Conservation (phyloP, 1,284 basidiomycete genomes). For the Apiotrichum domesticum region DNA sequence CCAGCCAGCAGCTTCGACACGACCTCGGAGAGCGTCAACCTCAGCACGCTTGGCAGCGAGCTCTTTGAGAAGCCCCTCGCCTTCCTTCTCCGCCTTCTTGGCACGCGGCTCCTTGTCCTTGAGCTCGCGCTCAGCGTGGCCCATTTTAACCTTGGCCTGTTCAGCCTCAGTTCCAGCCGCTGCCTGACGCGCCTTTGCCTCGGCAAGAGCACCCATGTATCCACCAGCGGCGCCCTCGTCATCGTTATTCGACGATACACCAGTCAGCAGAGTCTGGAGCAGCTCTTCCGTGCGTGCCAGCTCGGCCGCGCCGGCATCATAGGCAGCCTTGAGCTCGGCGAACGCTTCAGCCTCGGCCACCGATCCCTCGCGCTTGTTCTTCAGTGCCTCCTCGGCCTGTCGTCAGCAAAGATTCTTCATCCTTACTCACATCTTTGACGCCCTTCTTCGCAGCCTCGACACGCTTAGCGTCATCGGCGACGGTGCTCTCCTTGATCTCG, state of each 20-base stretch:
- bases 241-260: slow-evolving; percentile 61
- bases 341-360: slow-evolving; percentile 47
- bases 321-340: slow-evolving; percentile 55
- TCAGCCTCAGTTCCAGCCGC: slow-evolving; percentile 79
- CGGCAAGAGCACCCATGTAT: slow-evolving; percentile 92
- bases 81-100: slow-evolving; percentile 79
- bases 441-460: slow-evolving; percentile 56
- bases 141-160: slow-evolving; percentile 71
- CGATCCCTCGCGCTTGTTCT: slow-evolving; percentile 58
- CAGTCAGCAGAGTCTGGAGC: slow-evolving; percentile 90
- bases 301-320: slow-evolving; percentile 60
- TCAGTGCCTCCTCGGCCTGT: slow-evolving; percentile 57
- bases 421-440: slow-evolving; percentile 56
- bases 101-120: slow-evolving; percentile 69
- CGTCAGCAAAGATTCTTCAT: slow-evolving; percentile 1
- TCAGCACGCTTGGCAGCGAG: slow-evolving; percentile 59
- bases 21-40: slow-evolving; percentile 56
- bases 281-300: slow-evolving; percentile 80
- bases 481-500: slow-evolving; percentile 70
- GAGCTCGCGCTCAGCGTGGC: slow-evolving; percentile 74
- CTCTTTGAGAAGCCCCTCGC: slow-evolving; percentile 63
- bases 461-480: slow-evolving; percentile 72
- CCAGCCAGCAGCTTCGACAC: slow-evolving; percentile 67
- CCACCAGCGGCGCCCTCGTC: slow-evolving; percentile 63
- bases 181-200: slow-evolving; percentile 70